phyloP scores from a whole-genome alignment of 1,284 basidiomycete genomes.

The Leccinum subrobustum region DNA sequence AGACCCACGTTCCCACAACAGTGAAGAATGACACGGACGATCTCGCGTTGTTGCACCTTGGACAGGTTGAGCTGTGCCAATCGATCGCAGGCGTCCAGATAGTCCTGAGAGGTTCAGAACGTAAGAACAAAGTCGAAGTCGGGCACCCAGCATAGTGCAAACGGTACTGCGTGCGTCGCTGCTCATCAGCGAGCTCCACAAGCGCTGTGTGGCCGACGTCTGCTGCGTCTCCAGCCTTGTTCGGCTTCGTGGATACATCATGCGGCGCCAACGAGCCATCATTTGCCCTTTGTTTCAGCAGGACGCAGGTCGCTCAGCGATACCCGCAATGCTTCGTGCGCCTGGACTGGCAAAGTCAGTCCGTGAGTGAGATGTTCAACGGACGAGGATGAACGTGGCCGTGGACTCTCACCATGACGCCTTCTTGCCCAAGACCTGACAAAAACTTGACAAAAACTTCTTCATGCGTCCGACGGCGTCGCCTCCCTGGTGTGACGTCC shows the following conservation, averaged over 20 bases:
- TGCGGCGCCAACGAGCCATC: conserved; percentile 98
- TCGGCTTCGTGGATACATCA: conserved; percentile 46
- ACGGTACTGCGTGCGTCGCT: conserved; percentile 65
- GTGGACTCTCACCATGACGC: too few relatives aligned
- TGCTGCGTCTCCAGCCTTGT: background rate
- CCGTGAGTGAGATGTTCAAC: too few relatives aligned
- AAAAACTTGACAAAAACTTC: too few relatives aligned
- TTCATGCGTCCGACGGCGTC: too few relatives aligned
- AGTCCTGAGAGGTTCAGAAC: conserved; percentile 44
- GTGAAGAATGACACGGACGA: too few relatives aligned
- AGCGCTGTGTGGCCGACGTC: conserved; percentile 49
- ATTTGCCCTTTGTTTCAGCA: conserved; percentile 89
- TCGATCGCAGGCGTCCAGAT: too few relatives aligned
- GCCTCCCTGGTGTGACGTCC: too few relatives aligned
- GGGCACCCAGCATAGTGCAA: background rate
- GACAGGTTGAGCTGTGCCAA: too few relatives aligned
- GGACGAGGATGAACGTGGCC: too few relatives aligned
- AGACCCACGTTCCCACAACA: too few relatives aligned
- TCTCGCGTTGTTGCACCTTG: too few relatives aligned
- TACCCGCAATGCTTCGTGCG: conserved; percentile 83
- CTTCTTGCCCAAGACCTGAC: too few relatives aligned
- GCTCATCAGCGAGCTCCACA: conserved; percentile 89
- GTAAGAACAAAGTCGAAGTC: background rate
- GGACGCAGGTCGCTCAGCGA: conserved; percentile 83
- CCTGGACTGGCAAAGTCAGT: conserved; percentile 52